These are phyloP conservation scores for Arachis hypogaea DNA, from an alignment of 306 rosid genomes.

Conservation along the genomic window DNA sequence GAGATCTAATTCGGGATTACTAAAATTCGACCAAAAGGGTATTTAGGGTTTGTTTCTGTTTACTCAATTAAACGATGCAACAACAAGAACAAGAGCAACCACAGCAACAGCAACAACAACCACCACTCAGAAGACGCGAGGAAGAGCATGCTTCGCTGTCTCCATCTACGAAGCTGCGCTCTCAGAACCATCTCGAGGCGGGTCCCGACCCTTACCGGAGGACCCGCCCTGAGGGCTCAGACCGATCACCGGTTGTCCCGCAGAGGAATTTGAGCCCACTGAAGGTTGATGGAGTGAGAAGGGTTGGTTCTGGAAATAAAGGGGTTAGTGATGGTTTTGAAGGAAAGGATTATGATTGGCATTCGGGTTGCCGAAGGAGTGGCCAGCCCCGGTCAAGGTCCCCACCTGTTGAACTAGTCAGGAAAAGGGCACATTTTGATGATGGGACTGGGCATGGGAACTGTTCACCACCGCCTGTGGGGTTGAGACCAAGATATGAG, in stretches of 20 bases:
- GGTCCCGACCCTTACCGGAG: conserved; percentile 43
- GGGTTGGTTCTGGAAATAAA: conserved; percentile 48
- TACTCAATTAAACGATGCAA: conserved; percentile 49
- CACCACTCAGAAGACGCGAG: conserved; percentile 51
- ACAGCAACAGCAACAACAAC: conserved; percentile 33
- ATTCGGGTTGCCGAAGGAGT: conserved; percentile 54
- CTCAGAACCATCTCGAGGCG: conserved; percentile 45
- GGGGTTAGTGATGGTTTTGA: conserved; percentile 47
- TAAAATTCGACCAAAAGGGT: conserved; percentile 32
- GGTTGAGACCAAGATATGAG: conserved; percentile 53
- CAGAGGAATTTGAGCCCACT: conserved; percentile 66
- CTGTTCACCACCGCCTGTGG: conserved; percentile 51
- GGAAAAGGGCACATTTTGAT: conserved; percentile 56
- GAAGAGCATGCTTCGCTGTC: conserved; percentile 52
- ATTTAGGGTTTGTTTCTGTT: conserved; percentile 38
- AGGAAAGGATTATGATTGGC: conserved; percentile 64
- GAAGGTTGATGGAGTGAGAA: conserved; percentile 49
- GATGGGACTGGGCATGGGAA: conserved; percentile 51
- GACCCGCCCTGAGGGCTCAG: conserved; percentile 45
- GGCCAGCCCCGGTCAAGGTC: conserved; percentile 51
- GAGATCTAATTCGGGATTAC: conserved; percentile 14
- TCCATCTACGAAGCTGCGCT: conserved; percentile 46
- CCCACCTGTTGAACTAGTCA: conserved; percentile 53
- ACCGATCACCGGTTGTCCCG: conserved; percentile 40
- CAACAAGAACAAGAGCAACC: conserved; percentile 24